Evolutionary conservation across 2,329 filamentous ascomycete genomes (phyloP).

Genomic region (Calonectria pteridis): DNA sequence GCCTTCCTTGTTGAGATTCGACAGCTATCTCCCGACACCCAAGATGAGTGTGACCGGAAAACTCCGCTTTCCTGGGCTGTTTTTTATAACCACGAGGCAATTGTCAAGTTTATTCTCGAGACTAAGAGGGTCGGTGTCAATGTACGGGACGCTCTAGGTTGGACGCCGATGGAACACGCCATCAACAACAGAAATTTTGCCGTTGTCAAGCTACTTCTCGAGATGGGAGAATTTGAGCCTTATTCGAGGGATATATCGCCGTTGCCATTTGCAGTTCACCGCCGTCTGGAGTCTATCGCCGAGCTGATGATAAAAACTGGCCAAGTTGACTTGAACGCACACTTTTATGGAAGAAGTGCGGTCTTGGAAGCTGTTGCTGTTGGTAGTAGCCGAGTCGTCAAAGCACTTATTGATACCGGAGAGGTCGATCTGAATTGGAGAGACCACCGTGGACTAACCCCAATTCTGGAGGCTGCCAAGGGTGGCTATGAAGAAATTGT

Average conservation of each 20-base stretch:
- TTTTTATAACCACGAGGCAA: neutral
- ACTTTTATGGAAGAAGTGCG: neutral
- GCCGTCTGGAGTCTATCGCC: neutral
- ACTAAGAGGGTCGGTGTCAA: neutral
- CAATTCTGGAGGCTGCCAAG: neutral
- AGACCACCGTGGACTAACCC: neutral
- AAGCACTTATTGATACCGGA: neutral
- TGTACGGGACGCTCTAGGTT: neutral
- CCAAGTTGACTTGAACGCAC: neutral
- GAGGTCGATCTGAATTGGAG: neutral
- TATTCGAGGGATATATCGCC: too few species aligned
- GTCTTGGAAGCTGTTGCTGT: neutral
- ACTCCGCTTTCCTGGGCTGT: neutral
- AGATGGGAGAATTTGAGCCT: neutral
- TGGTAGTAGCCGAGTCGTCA: neutral
- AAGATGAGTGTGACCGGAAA: neutral
- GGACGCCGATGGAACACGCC: neutral
- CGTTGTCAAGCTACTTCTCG: neutral
- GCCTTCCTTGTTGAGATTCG: neutral
- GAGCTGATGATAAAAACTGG: neutral
- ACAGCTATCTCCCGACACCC: neutral
- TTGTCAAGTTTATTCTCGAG: neutral
- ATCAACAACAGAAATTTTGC: neutral
- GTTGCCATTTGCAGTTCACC: too few species aligned
- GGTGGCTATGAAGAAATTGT: too few species aligned